Base-by-base conservation (phyloP, 768 basidiomycete species). In the Pleurotus eryngii region DNA sequence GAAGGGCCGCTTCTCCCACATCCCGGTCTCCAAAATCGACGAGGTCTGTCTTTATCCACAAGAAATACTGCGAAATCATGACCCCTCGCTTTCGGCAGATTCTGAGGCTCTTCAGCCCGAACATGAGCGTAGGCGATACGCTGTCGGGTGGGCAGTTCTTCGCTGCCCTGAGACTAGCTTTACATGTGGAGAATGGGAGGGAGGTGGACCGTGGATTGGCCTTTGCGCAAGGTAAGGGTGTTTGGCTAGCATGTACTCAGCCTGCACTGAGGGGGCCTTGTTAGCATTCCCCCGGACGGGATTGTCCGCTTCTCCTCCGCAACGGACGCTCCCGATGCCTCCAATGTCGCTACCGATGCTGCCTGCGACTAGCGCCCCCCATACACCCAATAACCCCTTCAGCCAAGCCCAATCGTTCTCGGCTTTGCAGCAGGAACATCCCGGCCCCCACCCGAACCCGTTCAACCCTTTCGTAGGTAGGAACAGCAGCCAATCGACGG, bases 61-160 rank as follows among this genome's bases (percentile, higher is more conserved):
- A 45, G n/a, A 59, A 43, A 40, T 14, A 24, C 42, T 48, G 20
- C 38, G 6, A 35, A 24, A 18, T 14, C 42, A 20, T 40, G 17
- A 39, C 18, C 30, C 17, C 8, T 58, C 14, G 60, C 11, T 15
- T 39, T 9, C 22, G 2, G 2, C 61, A 91, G 89, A 85, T 90
- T 57, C 72, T 92, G 49, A 81, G 75, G 46, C 67, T 87, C 1
- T 90, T 91, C 65, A 75, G 76, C 39, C 84, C 88, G 2, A 75
- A 71, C 55, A 71, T 88, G 48, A 74, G 71, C 0, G 76, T 73
- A 8, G 71, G 73, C 6, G 86, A 89, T 61, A 70, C 73, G 2
- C 73, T 92, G 35, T 76, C 77, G 8, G 84, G 85, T 1, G 85
- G 86, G 14, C 86, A 92, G 63, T 89, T 92, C 66, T 92, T 92